Base-by-base conservation (phyloP, 2,329 filamentous ascomycete genomes). In the Trichoderma brevicompactum region DNA sequence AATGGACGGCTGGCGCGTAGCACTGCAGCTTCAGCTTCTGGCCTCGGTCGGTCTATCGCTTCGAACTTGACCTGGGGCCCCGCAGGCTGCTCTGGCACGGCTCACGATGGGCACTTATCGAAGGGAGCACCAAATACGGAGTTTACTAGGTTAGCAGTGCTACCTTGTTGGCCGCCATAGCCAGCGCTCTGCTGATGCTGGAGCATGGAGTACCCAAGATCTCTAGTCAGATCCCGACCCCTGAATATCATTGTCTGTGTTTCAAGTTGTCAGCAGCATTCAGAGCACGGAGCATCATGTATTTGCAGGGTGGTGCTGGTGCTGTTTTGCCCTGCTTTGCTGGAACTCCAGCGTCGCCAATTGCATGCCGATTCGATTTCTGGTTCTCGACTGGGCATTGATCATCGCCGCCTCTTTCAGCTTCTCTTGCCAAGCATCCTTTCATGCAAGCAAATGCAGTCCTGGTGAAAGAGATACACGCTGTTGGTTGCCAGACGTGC, bases 21-120 rank as follows among this genome's bases (percentile, higher is more conserved):
- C 60, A 62, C 48, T 53, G 58, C 58, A 63, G 60, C 60, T 63
- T 63, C 60, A 63, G 60, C 60, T 54, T 43, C 6, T 38, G 60
- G 60, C 48, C 59, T 62, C 59, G 48, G 15, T 62, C 48, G 40
- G 38, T 54, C 59, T 38, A 53, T 53, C 17, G 48, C 43, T 48
- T 49, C 23, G 28, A 40, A 10, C 10, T 9, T n/a, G 36, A 28
- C 19, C 5, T 32, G 12, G 19, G 23, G 19, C 6, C 46, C 46
- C 19, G 19, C 19, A 19, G 43, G 17, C 19, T 10, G 3, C 19
- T 49, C 46, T 41, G 52, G 19, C 36, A 41, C 36, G 52, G 17
- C 12, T 17, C 17, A 28, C 5, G 36, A 5, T 28, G 52, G 38
- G 50, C 34, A 41, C 12, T 41, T 9, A 23, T 19, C 17, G 32